Percentiles rank a stretch among this genome's conserved stretches.
Evolutionary conservation across 257 asterid genomes (phyloP).

Genomic region (Asclepias syriaca): DNA sequence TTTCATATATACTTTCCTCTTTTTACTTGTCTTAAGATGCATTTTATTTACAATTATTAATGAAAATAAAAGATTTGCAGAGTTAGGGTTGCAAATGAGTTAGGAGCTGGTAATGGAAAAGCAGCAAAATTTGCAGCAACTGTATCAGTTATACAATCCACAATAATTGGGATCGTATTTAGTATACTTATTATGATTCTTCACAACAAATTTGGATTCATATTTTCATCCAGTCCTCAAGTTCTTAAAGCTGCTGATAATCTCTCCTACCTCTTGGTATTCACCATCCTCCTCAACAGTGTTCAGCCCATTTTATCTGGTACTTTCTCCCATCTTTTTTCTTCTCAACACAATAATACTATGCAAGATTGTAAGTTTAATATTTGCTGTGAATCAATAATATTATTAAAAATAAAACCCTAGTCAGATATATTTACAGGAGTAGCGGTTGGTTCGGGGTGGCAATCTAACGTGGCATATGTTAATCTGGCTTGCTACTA

Average conservation of each 20-base stretch:
- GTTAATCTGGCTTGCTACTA: constrained; percentile 42
- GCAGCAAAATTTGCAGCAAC: constrained; percentile 45
- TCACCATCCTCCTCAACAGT: constrained; percentile 49
- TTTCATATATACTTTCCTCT: too few relatives aligned
- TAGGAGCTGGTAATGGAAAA: constrained; percentile 52
- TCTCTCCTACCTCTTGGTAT: constrained; percentile 35
- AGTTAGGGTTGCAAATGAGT: constrained; percentile 56
- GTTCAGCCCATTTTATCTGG: constrained; percentile 61
- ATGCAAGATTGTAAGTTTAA: too few relatives aligned
- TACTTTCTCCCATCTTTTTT: neutral
- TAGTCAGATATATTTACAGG: constrained; percentile 15
- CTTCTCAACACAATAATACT: too few relatives aligned
- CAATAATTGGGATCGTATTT: constrained; percentile 36
- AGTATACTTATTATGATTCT: constrained; percentile 26
- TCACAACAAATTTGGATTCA: constrained; percentile 30
- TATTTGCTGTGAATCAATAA: too few relatives aligned
- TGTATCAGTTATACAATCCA: constrained; percentile 47
- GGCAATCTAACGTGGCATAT: constrained; percentile 49
- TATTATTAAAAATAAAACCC: too few relatives aligned
- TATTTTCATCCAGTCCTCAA: constrained; percentile 36
- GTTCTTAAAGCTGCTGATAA: constrained; percentile 32
- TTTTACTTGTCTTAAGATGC: too few relatives aligned
- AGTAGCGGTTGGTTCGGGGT: constrained; percentile 54
- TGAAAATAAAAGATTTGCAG: constrained; percentile 14
- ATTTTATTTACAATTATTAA: too few relatives aligned